Evolutionary conservation across 345 rosid species (phyloP), one percentile per base, ranked within the genome.

Genomic region (Aquilaria yunnanensis): DNA sequence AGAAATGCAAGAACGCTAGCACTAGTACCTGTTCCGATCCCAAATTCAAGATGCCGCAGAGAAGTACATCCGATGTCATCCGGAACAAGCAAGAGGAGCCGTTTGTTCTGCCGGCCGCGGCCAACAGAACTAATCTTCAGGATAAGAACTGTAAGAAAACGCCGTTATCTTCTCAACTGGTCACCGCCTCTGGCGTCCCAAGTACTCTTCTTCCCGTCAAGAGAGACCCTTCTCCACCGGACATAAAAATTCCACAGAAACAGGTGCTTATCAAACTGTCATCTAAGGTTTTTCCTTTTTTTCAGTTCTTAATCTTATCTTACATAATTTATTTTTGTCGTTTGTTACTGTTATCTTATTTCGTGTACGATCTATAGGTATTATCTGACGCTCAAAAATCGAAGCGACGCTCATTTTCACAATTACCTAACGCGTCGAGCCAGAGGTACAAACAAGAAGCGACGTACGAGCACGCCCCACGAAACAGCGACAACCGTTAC

Each of bases 11-110:
- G 61, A 77, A 80, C 56, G 60, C 50, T 14, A 70, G 68, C 12
- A 8, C 43, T 0, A 62, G 59, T 58, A 71, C 70, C 56, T 77
- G 63, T 63, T 72, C 78, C 63, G 64, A 70, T 63, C 58, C 77
- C 23, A 58, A 69, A 46, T 32, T 80, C 51, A 80, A 70, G 67
- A 84, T 71, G 62, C 86, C 82, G 47, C 78, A 75, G 33, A 79
- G 63, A 62, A 37, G 7, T 37, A 73, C 83, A 41, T 29, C 73
- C n/a, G 76, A 78, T 34, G 59, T 67, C 41, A 54, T 69, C 31
- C 70, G 78, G 59, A 76, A 76, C 81, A 84, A 80, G 81, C 81
- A 83, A 67, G 96, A 81, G 53, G 96, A 88, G 43, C 71, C 85
- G 12, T 90, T 83, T 66, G 78, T 78, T 52, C 78, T 82, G 13